Evolutionary conservation across 305 asterid species (phyloP).

Genomic region (Ruellia speciosa): DNA sequence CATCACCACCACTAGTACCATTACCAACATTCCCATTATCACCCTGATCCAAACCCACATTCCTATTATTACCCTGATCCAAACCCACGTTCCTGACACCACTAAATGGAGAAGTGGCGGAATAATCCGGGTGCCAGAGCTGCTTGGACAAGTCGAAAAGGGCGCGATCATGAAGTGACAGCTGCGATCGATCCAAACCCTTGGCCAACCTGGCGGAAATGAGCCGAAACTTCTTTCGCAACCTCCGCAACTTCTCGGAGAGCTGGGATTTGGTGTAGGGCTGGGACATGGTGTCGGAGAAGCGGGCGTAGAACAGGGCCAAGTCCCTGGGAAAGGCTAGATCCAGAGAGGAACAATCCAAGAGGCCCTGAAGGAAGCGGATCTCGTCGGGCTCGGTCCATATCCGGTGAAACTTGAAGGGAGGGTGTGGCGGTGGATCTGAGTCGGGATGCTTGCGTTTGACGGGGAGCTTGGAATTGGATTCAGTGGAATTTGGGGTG

Average conservation of each 20-base stretch:
- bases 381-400: slow-evolving; percentile 92
- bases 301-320: slow-evolving; percentile 50
- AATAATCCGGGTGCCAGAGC: slow-evolving; percentile 65
- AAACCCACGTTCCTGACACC: slow-evolving; percentile 33
- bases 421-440: slow-evolving; percentile 28
- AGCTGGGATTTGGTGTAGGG: slow-evolving; percentile 79
- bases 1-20: slow-evolving; percentile 7
- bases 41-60: slow-evolving; percentile 21
- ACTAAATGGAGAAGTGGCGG: slow-evolving; percentile 46
- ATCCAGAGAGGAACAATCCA: slow-evolving; percentile 38
- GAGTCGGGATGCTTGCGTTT: too few relatives aligned
- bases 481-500: too few relatives aligned
- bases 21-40: neutral
- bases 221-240: slow-evolving; percentile 64
- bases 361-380: slow-evolving; percentile 61
- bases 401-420: slow-evolving; percentile 71
- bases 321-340: slow-evolving; percentile 67
- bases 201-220: slow-evolving; percentile 44
- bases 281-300: slow-evolving; percentile 66
- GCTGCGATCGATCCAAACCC: slow-evolving; percentile 41
- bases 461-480: too few relatives aligned
- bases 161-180: slow-evolving; percentile 60
- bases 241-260: slow-evolving; percentile 71
- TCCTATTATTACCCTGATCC: slow-evolving; percentile 20
- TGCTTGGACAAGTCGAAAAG: slow-evolving; percentile 47